Conservation (phyloP, 1,139 yeast genomes). For the Magnusiomyces fungicola region DNA sequence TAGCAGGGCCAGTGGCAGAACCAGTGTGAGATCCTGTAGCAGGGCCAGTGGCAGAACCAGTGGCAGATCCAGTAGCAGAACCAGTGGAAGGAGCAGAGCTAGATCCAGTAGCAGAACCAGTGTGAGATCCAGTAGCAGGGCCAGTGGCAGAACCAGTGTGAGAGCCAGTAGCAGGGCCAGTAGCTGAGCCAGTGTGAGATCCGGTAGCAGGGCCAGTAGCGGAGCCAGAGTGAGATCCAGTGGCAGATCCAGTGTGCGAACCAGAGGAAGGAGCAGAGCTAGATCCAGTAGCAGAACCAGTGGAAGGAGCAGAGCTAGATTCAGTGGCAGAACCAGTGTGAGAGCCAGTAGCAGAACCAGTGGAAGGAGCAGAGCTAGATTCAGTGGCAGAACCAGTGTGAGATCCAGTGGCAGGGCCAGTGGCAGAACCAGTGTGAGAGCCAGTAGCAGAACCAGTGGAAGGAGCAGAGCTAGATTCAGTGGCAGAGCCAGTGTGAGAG, state of each 20-base stretch:
- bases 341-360: not conserved
- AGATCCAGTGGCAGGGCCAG: not conserved
- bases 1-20: not conserved
- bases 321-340: not conserved
- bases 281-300: not conserved
- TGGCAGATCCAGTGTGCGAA: not conserved
- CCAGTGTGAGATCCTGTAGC: not conserved
- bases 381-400: not conserved
- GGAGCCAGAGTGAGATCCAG: not conserved
- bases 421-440: not conserved
- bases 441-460: no score
- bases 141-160: not conserved
- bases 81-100: not conserved
- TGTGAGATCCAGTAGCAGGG: no score
- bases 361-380: not conserved
- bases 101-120: no score
- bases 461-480: not conserved
- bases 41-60: not conserved
- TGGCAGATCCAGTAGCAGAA: not conserved
- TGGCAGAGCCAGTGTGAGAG: no score
- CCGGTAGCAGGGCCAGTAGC: not conserved
- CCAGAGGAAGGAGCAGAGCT: no score
- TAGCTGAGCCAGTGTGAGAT: not conserved
- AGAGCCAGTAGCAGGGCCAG: not conserved
- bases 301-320: not conserved